phyloP scores from a whole-genome alignment of 805 yeast species.

The Blastobotrys terrestris region DNA sequence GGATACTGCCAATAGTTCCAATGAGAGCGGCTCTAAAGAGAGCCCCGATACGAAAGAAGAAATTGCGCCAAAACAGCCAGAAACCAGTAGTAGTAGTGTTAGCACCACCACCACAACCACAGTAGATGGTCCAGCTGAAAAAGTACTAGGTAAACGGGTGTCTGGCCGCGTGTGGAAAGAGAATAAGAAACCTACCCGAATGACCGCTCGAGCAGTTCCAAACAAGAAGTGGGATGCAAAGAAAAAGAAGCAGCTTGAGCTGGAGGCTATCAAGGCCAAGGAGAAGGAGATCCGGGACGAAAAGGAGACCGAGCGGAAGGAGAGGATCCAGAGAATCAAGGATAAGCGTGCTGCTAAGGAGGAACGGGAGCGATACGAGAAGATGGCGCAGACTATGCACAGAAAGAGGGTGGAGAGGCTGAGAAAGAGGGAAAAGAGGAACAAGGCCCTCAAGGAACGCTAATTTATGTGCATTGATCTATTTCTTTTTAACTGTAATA shows the following conservation, averaged over 20 bases:
- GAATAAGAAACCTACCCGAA: conserved; percentile 29
- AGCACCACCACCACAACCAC: neutral
- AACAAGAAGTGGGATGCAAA: conserved; percentile 57
- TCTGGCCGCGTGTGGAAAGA: conserved; percentile 36
- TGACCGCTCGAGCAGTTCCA: conserved; percentile 42
- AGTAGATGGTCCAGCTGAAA: neutral
- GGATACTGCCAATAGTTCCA: neutral
- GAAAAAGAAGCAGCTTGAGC: conserved; percentile 58
- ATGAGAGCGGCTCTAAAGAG: neutral
- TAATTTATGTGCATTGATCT: conserved; percentile 23
- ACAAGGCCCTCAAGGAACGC: conserved; percentile 88
- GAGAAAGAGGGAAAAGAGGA: conserved; percentile 89
- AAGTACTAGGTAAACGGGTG: conserved; percentile 19
- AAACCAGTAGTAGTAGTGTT: neutral
- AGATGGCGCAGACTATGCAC: conserved; percentile 80
- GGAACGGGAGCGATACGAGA: conserved; percentile 83
- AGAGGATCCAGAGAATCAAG: conserved; percentile 38
- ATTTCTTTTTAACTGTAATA: too few species aligned
- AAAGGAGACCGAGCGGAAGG: conserved; percentile 54
- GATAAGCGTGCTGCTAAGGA: conserved; percentile 75
- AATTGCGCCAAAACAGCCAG: neutral
- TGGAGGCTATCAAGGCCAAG: conserved; percentile 60
- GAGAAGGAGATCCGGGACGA: conserved; percentile 72
- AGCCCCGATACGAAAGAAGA: neutral
- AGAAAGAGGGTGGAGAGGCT: conserved; percentile 86